A percentile compares a stretch with the other conserved stretches of the same genome.
These are phyloP conservation scores for Salicornia ramosissima DNA, from an alignment of 148 eudicot species.

Conservation along the genomic window DNA sequence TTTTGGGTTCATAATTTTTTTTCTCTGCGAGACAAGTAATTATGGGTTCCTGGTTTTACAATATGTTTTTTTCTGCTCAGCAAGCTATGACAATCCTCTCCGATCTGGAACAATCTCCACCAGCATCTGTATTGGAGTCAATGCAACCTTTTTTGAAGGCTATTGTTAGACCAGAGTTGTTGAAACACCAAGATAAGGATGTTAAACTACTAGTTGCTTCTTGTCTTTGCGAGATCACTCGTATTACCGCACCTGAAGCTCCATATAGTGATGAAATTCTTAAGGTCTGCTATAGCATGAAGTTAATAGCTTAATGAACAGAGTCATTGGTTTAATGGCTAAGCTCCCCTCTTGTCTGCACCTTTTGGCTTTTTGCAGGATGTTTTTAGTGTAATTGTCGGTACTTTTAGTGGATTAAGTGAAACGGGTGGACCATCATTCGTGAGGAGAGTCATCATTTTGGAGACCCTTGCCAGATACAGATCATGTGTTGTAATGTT, in stretches of 20 bases:
- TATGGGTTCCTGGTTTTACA: conserved; percentile 10
- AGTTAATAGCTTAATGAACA: neutral
- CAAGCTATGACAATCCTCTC: conserved; percentile 67
- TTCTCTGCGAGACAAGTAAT: neutral
- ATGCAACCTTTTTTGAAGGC: conserved; percentile 81
- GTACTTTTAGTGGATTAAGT: conserved; percentile 72
- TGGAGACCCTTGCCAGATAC: conserved; percentile 93
- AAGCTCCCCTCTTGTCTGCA: conserved; percentile 3
- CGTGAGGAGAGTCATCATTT: conserved; percentile 79
- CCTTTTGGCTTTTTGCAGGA: conserved; percentile 53
- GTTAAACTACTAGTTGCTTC: conserved; percentile 82
- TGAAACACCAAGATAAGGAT: conserved; percentile 87
- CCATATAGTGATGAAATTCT: conserved; percentile 84
- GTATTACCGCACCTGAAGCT: conserved; percentile 98
- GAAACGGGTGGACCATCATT: conserved; percentile 77
- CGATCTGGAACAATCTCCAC: conserved; percentile 81
- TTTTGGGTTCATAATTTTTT: neutral
- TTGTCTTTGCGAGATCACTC: conserved; percentile 89
- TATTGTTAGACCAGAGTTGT: conserved; percentile 69
- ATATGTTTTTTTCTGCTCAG: conserved; percentile 38
- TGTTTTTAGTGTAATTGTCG: conserved; percentile 68
- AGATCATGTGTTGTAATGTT: conserved; percentile 97
- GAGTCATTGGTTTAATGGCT: conserved; percentile 10
- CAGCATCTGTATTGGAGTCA: conserved; percentile 55
- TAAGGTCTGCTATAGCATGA: conserved; percentile 42